Evolutionary conservation across 2,329 filamentous ascomycete species (phyloP), one percentile per base, ranked within the genome.

Genomic region (Beauveria medogensis): DNA sequence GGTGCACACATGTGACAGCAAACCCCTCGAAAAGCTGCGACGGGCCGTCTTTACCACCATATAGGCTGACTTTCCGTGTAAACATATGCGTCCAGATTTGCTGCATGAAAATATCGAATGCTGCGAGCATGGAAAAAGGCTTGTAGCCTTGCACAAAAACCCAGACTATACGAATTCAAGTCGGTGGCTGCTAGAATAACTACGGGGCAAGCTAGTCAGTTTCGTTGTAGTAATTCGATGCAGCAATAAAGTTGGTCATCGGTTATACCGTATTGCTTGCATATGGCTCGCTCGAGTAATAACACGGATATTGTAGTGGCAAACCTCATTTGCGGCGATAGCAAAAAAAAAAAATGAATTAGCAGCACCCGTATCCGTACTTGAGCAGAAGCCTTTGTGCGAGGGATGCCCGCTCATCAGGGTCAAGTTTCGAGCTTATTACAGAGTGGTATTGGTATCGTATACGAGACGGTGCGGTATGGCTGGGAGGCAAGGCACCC

Each of bases 351-450:
- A 34, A 4, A 18, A 52, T 34, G 30, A 34, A 34, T 34, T 34
- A 34, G 20, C 28, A 30, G 30, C 30, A 30, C 26, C 8, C 8
- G 26, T 28, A 12, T 30, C 10, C 30, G 9, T 30, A 30, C 30
- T 8, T 34, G 51, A 3, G 14, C 2, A 40, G 44, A 20, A 40
- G 5, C 34, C 44, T n/a, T 30, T 40, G 53, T 41, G n/a, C 30
- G 30, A 34, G 30, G 30, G 10, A 34, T 34, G 10, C 30, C 18
- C 2, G 20, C 10, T 20, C 20, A 50, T 20, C 46, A 59, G 47
- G 47, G 47, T 16, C 47, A 30, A 52, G 55, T 52, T 44, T 59
- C 55, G 55, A 44, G 55, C 46, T 59, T 51, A 59, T 52, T 58
- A 24, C 53, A 26, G 7, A 30, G 30, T 24, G 22, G 10, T 48